Conservation (phyloP, 1,139 yeast species). For the Candida neerlandica region DNA sequence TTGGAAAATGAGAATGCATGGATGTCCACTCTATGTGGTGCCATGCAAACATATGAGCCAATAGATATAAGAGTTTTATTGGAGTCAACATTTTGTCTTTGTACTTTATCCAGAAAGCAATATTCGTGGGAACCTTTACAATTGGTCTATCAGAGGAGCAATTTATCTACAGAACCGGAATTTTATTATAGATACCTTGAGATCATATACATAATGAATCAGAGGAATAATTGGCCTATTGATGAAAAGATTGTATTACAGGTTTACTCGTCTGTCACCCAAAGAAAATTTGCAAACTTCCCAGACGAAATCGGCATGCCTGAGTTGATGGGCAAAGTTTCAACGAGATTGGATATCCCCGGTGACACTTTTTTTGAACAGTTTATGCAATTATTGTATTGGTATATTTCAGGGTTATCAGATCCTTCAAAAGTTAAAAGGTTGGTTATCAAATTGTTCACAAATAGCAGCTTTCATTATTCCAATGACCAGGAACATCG, state of each 20-base stretch:
- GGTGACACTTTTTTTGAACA: conserved; percentile 37
- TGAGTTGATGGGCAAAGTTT: conserved; percentile 26
- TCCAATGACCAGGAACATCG: conserved; percentile 27
- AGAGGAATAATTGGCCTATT: conserved; percentile 36
- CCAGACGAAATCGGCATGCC: conserved; percentile 35
- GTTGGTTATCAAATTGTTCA: conserved; percentile 39
- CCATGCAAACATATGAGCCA: conserved; percentile 10
- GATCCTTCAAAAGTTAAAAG: conserved; percentile 31
- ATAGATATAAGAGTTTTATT: conserved; percentile 8
- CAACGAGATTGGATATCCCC: conserved; percentile 37
- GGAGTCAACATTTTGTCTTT: conserved; percentile 19
- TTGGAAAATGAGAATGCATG: conserved; percentile 9
- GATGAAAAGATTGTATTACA: conserved; percentile 37
- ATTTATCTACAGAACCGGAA: conserved; percentile 6
- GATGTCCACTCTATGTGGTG: conserved; percentile 12
- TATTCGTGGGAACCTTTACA: conserved; percentile 15
- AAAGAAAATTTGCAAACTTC: conserved; percentile 41
- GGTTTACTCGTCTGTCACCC: conserved; percentile 33
- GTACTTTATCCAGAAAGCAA: conserved; percentile 6
- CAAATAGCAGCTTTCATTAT: conserved; percentile 40
- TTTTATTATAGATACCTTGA: conserved; percentile 33
- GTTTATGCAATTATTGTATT: conserved; percentile 40
- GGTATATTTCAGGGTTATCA: conserved; percentile 34
- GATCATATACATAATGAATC: conserved; percentile 29
- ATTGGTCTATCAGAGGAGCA: conserved; percentile 11